Evolutionary conservation across 495 filamentous ascomycete species (phyloP).

Genomic region (Podospora anserina): DNA sequence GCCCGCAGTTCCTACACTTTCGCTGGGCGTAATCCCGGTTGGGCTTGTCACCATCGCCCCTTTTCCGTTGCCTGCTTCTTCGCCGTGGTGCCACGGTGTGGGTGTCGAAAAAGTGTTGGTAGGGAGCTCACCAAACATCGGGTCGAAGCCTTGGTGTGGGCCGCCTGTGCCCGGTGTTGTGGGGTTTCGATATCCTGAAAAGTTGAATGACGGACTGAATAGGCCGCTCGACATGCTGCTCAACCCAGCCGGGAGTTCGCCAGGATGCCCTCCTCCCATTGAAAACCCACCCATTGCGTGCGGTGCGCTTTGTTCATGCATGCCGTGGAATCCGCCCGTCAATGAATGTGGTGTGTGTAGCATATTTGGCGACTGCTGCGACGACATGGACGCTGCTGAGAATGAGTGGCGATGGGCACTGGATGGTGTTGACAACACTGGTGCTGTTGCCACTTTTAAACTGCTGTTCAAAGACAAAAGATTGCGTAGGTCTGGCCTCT

Average conservation of each 20-base stretch:
- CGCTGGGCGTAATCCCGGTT: slow-evolving; percentile 37
- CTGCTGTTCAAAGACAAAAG: slow-evolving; percentile 24
- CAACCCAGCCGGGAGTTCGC: slow-evolving; percentile 11
- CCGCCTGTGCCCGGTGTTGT: slow-evolving; percentile 23
- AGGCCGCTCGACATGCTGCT: slow-evolving; percentile 8
- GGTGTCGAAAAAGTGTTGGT: slow-evolving; percentile 47
- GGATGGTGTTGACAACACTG: slow-evolving; percentile 30
- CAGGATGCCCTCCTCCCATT: slow-evolving; percentile 7
- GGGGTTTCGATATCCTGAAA: slow-evolving; percentile 19
- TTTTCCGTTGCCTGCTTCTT: slow-evolving; percentile 24
- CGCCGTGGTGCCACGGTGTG: slow-evolving; percentile 42
- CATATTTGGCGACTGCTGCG: slow-evolving; percentile 33
- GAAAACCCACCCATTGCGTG: slow-evolving; percentile 30
- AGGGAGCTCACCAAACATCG: slow-evolving; percentile 53
- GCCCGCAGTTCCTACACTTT: slow-evolving; percentile 36
- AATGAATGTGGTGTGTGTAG: slow-evolving; percentile 31
- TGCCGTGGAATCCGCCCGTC: slow-evolving; percentile 20
- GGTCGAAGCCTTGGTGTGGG: slow-evolving; percentile 43
- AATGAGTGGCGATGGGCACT: slow-evolving; percentile 34
- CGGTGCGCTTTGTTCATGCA: slow-evolving; percentile 16
- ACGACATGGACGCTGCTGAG: slow-evolving; percentile 26
- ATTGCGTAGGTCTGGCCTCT: slow-evolving; percentile 34
- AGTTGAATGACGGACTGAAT: slow-evolving; percentile 31
- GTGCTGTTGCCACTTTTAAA: slow-evolving; percentile 27
- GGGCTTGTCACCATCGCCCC: slow-evolving; percentile 35